Evolutionary conservation across 2,329 filamentous ascomycete genomes (phyloP).

Genomic region (Cladorrhinum sp.): DNA sequence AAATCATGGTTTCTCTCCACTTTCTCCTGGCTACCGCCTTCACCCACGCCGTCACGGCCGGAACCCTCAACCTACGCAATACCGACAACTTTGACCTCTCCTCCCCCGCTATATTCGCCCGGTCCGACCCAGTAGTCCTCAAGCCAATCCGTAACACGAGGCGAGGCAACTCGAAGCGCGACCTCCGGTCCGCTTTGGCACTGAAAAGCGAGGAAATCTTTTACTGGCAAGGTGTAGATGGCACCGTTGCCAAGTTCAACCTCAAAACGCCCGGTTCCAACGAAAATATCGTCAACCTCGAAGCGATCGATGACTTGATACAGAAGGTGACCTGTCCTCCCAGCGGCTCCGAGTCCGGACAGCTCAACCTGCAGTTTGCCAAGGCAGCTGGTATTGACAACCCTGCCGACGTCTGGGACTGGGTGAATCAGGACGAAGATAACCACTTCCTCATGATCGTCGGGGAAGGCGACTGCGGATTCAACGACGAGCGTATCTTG

Average conservation of each 20-base stretch:
- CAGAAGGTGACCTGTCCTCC: slow-evolving; percentile 9
- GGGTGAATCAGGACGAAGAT: slow-evolving; percentile 15
- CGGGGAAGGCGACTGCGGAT: slow-evolving; percentile 11
- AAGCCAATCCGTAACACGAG: slow-evolving; percentile 6
- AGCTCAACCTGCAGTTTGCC: slow-evolving; percentile 12
- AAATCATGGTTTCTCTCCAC: slow-evolving; percentile 3
- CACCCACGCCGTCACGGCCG: not conserved
- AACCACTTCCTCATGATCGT: slow-evolving; percentile 18
- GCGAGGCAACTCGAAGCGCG: slow-evolving; percentile 9
- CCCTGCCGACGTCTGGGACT: slow-evolving; percentile 17
- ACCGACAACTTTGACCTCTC: not conserved
- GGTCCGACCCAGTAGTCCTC: slow-evolving; percentile 4
- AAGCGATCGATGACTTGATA: slow-evolving; percentile 17
- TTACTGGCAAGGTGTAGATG: slow-evolving; percentile 14
- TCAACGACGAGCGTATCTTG: slow-evolving; percentile 4
- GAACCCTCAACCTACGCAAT: not conserved
- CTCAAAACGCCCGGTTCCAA: slow-evolving; percentile 4
- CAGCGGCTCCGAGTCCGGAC: not conserved
- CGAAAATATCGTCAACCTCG: slow-evolving; percentile 19
- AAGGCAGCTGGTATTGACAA: slow-evolving; percentile 16
- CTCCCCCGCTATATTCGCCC: not conserved
- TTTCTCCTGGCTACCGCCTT: slow-evolving; percentile 2
- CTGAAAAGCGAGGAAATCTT: slow-evolving; percentile 11
- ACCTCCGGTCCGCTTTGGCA: slow-evolving; percentile 3
- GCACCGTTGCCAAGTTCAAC: slow-evolving; percentile 16